Base-by-base conservation (phyloP, 1,284 basidiomycete species). In the Acaromyces ingoldii region DNA sequence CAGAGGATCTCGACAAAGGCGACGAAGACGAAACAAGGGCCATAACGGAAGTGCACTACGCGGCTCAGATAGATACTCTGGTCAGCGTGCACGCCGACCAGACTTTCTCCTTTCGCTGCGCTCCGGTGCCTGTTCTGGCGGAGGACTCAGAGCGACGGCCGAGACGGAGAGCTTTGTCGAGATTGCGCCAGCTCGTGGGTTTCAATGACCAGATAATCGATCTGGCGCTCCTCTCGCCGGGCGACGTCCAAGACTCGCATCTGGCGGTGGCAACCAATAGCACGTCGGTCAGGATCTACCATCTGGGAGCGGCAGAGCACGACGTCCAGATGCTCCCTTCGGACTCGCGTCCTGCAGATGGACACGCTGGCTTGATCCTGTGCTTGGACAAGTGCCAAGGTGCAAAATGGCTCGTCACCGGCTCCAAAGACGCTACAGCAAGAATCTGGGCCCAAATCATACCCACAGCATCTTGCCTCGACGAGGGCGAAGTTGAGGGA, bases 151-250 rank as follows among this genome's bases (percentile, higher is more conserved):
- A n/a, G n/a, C n/a, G n/a, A n/a, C n/a, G n/a, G n/a, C n/a, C n/a
- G n/a, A n/a, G n/a, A n/a, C n/a, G n/a, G n/a, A n/a, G n/a, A n/a
- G n/a, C n/a, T n/a, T 82, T n/a, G 84, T 85, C n/a, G 17, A 60
- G 61, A 22, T 47, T 56, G 11, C 55, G 63, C 13, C 92, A 96
- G 67, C 78, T 98, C 57, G 85, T 98, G 58, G 95, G 95, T 0
- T 98, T 88, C 81, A 97, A 98, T 76, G 95, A 98, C 76, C 92
- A 98, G 76, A 91, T 98, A 63, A 88, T 97, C 45, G 93, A 97
- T 68, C 80, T 98, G 54, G 57, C 68, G 5, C 55, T 75, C 3
- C 55, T 74, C 0, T 50, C 63, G 1, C n/a, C 42, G 1, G 84
- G 25, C 49, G 74, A 45, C 21, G 15, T 22, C 5, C 25, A 13